These are phyloP conservation scores for Neurospora sp. DNA, from an alignment of 495 filamentous ascomycete species.

Conservation along the genomic window DNA sequence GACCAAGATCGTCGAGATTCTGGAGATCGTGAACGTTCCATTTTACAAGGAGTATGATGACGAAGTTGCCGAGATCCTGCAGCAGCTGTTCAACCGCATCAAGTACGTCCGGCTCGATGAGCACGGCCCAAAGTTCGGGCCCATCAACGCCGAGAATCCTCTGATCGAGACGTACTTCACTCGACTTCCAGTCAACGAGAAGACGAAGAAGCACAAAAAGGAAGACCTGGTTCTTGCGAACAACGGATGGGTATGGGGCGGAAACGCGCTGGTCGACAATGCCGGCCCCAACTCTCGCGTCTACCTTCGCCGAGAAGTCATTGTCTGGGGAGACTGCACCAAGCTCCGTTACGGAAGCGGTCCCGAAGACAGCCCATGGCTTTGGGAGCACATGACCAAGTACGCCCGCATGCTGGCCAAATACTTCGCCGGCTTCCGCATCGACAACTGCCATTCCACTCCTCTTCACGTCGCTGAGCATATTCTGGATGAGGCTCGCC, in stretches of 20 bases:
- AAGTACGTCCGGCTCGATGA: constrained; percentile 88
- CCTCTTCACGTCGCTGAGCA: constrained; percentile 89
- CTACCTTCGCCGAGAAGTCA: constrained; percentile 88
- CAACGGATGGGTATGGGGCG: constrained; percentile 99
- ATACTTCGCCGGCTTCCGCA: constrained; percentile 89
- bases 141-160: constrained; percentile 62
- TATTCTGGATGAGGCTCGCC: constrained; percentile 81
- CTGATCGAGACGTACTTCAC: constrained; percentile 97
- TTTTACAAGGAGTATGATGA: constrained; percentile 85
- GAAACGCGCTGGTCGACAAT: constrained; percentile 86
- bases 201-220: constrained; percentile 63
- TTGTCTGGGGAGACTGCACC: constrained; percentile 97
- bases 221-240: constrained; percentile 78
- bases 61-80: constrained; percentile 71
- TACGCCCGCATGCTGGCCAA: constrained; percentile 92
- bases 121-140: constrained; percentile 78
- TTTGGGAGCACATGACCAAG: constrained; percentile 91
- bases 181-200: constrained; percentile 68
- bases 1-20: constrained; percentile 44
- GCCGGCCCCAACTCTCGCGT: constrained; percentile 80
- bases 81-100: constrained; percentile 87
- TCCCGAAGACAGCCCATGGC: constrained; percentile 77
- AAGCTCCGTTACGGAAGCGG: constrained; percentile 84
- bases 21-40: constrained; percentile 77
- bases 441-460: constrained; percentile 98